Evolutionary conservation across 441 rosid species (phyloP).

Genomic region (Capsella rubella): DNA sequence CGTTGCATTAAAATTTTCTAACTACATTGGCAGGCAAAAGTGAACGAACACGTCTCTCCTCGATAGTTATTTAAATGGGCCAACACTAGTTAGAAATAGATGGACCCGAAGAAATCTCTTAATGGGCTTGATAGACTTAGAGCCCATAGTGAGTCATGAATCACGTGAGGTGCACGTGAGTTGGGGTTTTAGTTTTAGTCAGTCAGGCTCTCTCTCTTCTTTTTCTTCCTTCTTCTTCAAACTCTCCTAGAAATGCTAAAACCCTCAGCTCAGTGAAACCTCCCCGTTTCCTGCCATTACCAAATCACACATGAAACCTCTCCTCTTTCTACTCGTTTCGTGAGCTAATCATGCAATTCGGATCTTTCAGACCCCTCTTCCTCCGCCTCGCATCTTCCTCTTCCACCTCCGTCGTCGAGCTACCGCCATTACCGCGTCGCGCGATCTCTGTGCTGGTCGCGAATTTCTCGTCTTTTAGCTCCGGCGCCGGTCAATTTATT

Average conservation of each 20-base stretch:
- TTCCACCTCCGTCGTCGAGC: background rate
- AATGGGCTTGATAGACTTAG: background rate
- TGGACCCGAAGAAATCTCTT: background rate
- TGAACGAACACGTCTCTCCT: background rate
- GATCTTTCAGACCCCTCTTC: slow-evolving; percentile 13
- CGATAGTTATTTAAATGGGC: background rate
- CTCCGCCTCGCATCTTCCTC: slow-evolving; percentile 24
- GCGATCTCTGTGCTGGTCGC: slow-evolving; percentile 47
- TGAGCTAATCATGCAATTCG: slow-evolving; percentile 28
- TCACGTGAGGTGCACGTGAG: slow-evolving; percentile 31
- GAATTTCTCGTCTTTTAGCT: slow-evolving; percentile 47
- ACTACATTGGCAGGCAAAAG: too few relatives aligned
- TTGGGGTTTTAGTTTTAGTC: slow-evolving; percentile 13
- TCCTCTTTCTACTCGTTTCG: slow-evolving; percentile 5
- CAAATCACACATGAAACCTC: slow-evolving; percentile 13
- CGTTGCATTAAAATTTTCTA: background rate
- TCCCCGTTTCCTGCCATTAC: slow-evolving; percentile 11
- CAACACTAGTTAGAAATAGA: background rate
- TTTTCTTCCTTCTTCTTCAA: background rate
- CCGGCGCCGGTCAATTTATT: slow-evolving; percentile 3
- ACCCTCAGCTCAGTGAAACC: slow-evolving; percentile 22
- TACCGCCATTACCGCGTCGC: background rate
- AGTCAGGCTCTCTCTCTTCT: background rate
- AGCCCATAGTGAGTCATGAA: slow-evolving; percentile 1
- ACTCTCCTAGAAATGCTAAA: slow-evolving; percentile 15